Evolutionary conservation across 805 yeast species (phyloP).

Genomic region (Ogataea siamensis): DNA sequence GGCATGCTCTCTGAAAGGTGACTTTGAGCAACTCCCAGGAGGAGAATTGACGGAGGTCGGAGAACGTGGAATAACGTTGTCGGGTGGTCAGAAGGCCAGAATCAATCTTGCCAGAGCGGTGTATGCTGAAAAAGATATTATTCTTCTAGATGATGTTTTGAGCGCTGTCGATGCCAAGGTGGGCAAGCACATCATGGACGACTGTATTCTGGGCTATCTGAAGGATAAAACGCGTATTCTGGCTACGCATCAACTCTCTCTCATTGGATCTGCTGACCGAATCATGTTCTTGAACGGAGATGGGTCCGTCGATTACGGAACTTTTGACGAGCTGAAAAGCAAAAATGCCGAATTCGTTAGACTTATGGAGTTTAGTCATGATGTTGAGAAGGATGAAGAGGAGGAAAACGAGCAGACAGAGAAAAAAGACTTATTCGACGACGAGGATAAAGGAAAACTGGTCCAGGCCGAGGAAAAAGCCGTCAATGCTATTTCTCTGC

Average conservation of each 20-base stretch:
- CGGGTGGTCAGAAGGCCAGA: constrained; percentile 91
- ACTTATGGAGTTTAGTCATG: constrained; percentile 43
- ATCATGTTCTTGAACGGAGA: constrained; percentile 66
- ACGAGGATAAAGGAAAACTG: constrained; percentile 30
- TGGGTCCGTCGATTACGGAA: constrained; percentile 58
- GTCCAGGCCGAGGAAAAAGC: constrained; percentile 33
- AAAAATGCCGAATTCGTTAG: constrained; percentile 47
- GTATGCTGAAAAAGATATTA: constrained; percentile 64
- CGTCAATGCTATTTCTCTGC: constrained; percentile 38
- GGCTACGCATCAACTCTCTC: constrained; percentile 80
- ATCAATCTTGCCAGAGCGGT: constrained; percentile 75
- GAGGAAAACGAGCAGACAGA: constrained; percentile 28
- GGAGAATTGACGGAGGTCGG: constrained; percentile 83
- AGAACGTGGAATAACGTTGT: constrained; percentile 78
- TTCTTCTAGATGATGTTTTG: constrained; percentile 70
- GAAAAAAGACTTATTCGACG: constrained; percentile 38
- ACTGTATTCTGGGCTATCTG: constrained; percentile 61
- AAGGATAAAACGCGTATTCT: constrained; percentile 60
- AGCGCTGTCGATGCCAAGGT: constrained; percentile 84
- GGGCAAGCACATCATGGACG: constrained; percentile 72
- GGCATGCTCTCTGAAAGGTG: constrained; percentile 67
- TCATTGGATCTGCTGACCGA: constrained; percentile 65
- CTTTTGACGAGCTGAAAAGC: constrained; percentile 48
- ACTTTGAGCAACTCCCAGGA: constrained; percentile 63
- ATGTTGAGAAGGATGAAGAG: constrained; percentile 9